Base-by-base conservation (phyloP, 192 early-diverging fungal species). In the Dissophora ornata region DNA sequence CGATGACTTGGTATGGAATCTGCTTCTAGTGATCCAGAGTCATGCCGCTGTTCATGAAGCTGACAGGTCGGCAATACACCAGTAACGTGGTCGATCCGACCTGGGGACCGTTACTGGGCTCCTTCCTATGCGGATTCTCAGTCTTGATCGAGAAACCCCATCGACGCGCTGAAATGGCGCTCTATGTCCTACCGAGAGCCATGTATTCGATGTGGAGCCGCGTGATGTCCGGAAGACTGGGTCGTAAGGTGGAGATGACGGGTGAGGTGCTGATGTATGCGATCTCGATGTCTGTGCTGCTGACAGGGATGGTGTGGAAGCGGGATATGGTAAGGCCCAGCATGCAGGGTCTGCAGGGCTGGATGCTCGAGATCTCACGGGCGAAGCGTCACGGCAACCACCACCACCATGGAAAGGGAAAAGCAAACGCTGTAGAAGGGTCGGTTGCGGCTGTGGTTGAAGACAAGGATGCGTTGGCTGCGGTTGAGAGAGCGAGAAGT, bases 121-220 rank as follows among this genome's bases (percentile, higher is more conserved):
- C 86, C 12, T 71, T 92, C 47, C 46, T 89, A 45, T 88, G 85
- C 36, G 91, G 92, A 0, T 79, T 88, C 18, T 88, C 85, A 29
- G 79, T 93, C 8, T 64, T 92, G 30, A 60, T 93, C 16, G 90
- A 93, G 29, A 86, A 83, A 51, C 79, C 83, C 29, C 82, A 82
- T 40, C 62, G 83, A 41, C 50, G 83, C 30, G 84, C 78, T 8
- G 84, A 86, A 50, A 86, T 88, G 80, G 79, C 82, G 3, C 44
- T 84, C 1, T 84, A 86, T 69, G 85, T 86, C 6, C 55, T 80
- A 13, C 83, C 82, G 0, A 67, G 87, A 40, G 82, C 86, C 0
- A 65, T 85, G 44, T 83, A 85, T 44, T 79, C 80, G 5, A 69
- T 88, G 50, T 67, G 67, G 51, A 81, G 86, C 33, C 69, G 83